A percentile compares a stretch with the other conserved stretches of the same genome.
These are phyloP conservation scores for Colletotrichum falcatum DNA, from an alignment of 2,329 filamentous ascomycete genomes.

Conservation along the genomic window DNA sequence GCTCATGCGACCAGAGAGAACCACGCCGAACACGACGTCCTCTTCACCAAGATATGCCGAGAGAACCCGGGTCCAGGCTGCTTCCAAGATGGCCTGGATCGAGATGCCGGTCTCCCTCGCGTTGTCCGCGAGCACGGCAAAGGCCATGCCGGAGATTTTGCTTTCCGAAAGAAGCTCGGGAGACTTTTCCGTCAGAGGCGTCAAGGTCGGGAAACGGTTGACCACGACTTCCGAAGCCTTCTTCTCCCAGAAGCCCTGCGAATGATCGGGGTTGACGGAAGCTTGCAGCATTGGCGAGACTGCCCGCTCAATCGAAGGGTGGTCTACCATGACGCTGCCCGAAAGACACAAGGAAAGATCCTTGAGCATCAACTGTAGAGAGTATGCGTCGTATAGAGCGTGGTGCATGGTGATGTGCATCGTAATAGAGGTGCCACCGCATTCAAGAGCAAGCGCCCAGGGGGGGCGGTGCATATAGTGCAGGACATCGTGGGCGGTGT, in stretches of 20 bases:
- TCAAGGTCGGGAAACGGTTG: conserved; percentile 82
- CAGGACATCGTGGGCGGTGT: conserved; percentile 51
- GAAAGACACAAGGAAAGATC: conserved; percentile 60
- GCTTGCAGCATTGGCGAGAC: conserved; percentile 58
- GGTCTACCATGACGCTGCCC: conserved; percentile 31
- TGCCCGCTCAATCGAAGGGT: conserved; percentile 48
- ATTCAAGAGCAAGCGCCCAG: conserved; percentile 71
- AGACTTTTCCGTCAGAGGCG: conserved; percentile 64
- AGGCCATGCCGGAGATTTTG: conserved; percentile 45
- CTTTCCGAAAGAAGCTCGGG: background rate
- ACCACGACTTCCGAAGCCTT: conserved; percentile 65
- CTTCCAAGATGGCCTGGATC: conserved; percentile 80
- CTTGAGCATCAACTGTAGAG: conserved; percentile 73
- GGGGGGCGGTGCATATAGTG: conserved; percentile 64
- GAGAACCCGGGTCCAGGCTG: conserved; percentile 81
- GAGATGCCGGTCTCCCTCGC: conserved; percentile 74
- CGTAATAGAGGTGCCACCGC: conserved; percentile 41
- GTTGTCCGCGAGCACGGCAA: conserved; percentile 63
- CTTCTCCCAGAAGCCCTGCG: conserved; percentile 72
- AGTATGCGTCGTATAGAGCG: conserved; percentile 86
- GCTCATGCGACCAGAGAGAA: conserved; percentile 79
- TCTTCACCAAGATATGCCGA: conserved; percentile 81
- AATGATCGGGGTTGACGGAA: conserved; percentile 45
- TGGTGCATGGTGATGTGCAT: conserved; percentile 75
- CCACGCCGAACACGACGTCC: conserved; percentile 81